These are phyloP conservation scores for Diaporthe vexans DNA, from an alignment of 2,329 filamentous ascomycete species.

Conservation along the genomic window DNA sequence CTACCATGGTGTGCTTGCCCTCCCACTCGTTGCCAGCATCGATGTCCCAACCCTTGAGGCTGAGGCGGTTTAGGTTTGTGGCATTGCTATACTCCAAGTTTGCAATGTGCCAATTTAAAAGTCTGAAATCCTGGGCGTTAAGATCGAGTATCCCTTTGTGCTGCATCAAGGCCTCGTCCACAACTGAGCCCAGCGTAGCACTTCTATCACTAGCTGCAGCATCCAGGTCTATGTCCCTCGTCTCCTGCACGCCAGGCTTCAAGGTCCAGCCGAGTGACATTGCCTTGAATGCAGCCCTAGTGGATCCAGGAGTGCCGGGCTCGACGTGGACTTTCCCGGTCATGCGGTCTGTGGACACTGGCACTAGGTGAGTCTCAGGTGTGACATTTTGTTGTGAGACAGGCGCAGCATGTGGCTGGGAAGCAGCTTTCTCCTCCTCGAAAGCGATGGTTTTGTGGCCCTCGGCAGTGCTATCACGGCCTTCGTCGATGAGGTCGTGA, in stretches of 20 bases:
- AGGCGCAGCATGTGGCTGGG: slow-evolving; percentile 67
- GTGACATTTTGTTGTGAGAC: slow-evolving; percentile 68
- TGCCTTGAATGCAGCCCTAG: slow-evolving; percentile 83
- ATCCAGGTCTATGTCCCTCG: slow-evolving; percentile 80
- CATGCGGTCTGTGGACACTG: slow-evolving; percentile 75
- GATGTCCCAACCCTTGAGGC: slow-evolving; percentile 94
- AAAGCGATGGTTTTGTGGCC: slow-evolving; percentile 79
- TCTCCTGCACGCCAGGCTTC: slow-evolving; percentile 71
- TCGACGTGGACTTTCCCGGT: slow-evolving; percentile 82
- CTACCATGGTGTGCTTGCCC: slow-evolving; percentile 91
- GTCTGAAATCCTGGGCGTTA: slow-evolving; percentile 85
- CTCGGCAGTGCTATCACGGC: slow-evolving; percentile 81
- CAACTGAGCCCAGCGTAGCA: slow-evolving; percentile 88
- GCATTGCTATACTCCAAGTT: slow-evolving; percentile 99
- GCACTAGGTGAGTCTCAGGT: slow-evolving; percentile 69
- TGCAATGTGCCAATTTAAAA: slow-evolving; percentile 98
- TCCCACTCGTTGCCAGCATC: slow-evolving; percentile 98
- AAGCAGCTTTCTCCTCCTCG: slow-evolving; percentile 77
- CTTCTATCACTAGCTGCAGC: slow-evolving; percentile 71
- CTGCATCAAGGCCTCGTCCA: slow-evolving; percentile 91
- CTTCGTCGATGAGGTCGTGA: slow-evolving; percentile 83
- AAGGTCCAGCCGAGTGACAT: slow-evolving; percentile 87
- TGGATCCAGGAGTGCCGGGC: slow-evolving; percentile 76
- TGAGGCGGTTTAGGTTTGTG: slow-evolving; percentile 86
- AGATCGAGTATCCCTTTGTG: slow-evolving; percentile 88